Conservation (phyloP, 2,329 filamentous ascomycete species). For the Geosmithia putterillii region DNA sequence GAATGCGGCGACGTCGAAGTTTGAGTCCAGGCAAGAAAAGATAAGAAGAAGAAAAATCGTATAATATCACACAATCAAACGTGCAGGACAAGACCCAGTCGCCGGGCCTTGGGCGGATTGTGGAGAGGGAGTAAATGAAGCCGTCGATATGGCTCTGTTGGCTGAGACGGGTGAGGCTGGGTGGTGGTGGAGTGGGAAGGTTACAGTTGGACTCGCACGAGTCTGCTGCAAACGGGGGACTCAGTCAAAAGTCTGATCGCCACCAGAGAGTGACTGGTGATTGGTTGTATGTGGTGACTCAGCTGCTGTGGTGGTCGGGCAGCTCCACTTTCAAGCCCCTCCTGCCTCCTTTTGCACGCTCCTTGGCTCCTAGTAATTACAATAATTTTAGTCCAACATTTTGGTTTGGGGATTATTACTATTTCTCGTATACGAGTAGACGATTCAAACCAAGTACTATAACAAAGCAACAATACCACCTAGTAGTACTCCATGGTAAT, state of each 20-base stretch:
- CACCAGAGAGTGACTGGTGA: slow-evolving; percentile 10
- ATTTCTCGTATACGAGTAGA: no score
- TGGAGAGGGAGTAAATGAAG: background rate
- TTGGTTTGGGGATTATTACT: no score
- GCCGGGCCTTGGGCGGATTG: background rate
- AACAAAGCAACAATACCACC: no score
- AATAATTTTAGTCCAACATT: background rate
- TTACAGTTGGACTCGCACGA: slow-evolving; percentile 2
- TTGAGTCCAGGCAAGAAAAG: background rate
- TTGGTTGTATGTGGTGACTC: slow-evolving; percentile 14
- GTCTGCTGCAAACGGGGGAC: slow-evolving; percentile 8
- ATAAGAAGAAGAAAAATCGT: background rate
- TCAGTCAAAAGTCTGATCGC: slow-evolving; percentile 20
- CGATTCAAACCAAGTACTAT: no score
- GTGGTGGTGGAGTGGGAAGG: slow-evolving; percentile 3
- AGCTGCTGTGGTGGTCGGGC: background rate
- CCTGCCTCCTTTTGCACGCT: background rate
- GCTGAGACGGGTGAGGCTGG: slow-evolving; percentile 3
- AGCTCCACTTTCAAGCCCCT: background rate
- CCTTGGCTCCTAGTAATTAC: background rate
- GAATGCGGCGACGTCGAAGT: background rate
- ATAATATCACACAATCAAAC: background rate
- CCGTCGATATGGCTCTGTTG: background rate
- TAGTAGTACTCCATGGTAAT: no score
- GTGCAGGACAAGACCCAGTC: background rate